Conservation (phyloP, 1,284 basidiomycete species). For the Trametes sp. region DNA sequence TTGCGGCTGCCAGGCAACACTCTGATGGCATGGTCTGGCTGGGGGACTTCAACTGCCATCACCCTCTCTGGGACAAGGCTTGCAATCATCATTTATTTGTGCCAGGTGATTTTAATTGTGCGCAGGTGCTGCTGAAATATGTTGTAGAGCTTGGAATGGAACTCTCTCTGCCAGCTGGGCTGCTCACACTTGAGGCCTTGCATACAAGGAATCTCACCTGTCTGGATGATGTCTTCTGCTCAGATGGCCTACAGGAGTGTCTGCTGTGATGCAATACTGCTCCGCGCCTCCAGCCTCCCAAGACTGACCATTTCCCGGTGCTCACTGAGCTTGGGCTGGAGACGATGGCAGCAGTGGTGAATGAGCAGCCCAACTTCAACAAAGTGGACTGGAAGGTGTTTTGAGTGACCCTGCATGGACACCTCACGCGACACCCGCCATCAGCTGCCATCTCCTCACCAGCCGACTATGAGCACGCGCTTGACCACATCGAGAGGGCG, state of each 20-base stretch:
- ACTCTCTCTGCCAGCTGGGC: slow-evolving; percentile 39
- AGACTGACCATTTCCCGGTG: slow-evolving; percentile 43
- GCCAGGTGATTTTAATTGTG: slow-evolving; percentile 13
- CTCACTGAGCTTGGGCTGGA: slow-evolving; percentile 22
- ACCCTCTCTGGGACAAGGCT: slow-evolving; percentile 53
- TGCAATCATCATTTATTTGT: slow-evolving; percentile 49
- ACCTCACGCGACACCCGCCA: too few relatives aligned
- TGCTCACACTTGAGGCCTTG: slow-evolving; percentile 40
- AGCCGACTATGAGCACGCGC: slow-evolving; percentile 19
- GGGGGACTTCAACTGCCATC: too few relatives aligned
- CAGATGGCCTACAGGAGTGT: slow-evolving; percentile 14
- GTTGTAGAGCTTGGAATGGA: slow-evolving; percentile 32
- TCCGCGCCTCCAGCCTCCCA: slow-evolving; percentile 22
- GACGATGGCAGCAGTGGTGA: background rate
- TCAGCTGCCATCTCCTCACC: background rate
- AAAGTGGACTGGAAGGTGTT: slow-evolving; percentile 39
- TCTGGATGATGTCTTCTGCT: slow-evolving; percentile 46
- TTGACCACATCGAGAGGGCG: slow-evolving; percentile 31
- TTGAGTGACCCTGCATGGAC: background rate
- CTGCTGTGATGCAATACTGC: slow-evolving; percentile 33
- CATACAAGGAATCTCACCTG: slow-evolving; percentile 40
- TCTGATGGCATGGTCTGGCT: slow-evolving; percentile 40
- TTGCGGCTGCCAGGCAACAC: background rate
- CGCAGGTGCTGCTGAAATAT: slow-evolving; percentile 35
- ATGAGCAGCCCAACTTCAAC: slow-evolving; percentile 31